Conservation (phyloP, 2,329 filamentous ascomycete genomes). For the Penicillium sclerotiorum region DNA sequence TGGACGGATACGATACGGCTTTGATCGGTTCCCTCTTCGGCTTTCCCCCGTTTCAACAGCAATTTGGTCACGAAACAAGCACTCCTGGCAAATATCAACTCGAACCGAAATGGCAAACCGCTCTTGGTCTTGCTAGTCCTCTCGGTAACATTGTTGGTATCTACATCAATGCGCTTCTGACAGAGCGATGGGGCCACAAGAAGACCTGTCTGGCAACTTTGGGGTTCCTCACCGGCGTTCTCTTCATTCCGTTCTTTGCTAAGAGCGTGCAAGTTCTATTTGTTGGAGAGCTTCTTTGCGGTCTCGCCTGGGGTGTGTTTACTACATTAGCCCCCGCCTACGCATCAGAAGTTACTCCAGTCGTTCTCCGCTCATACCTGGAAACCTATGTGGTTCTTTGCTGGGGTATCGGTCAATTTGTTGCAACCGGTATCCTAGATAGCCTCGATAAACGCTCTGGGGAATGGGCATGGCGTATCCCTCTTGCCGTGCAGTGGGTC, state of each 20-base stretch:
- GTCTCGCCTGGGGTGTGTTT: slow-evolving; percentile 25
- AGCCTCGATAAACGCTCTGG: slow-evolving; percentile 15
- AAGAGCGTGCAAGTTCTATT: slow-evolving; percentile 27
- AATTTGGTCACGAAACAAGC: slow-evolving; percentile 2
- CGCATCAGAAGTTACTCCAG: slow-evolving; percentile 66
- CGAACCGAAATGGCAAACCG: slow-evolving; percentile 11
- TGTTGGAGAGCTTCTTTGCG: slow-evolving; percentile 29
- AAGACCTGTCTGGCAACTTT: slow-evolving; percentile 5
- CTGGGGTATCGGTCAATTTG: slow-evolving; percentile 61
- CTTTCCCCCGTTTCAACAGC: slow-evolving; percentile 4
- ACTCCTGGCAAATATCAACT: slow-evolving; percentile 3
- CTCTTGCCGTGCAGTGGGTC: slow-evolving; percentile 31
- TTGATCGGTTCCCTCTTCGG: slow-evolving; percentile 7
- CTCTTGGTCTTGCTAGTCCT: slow-evolving; percentile 3
- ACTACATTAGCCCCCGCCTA: slow-evolving; percentile 58
- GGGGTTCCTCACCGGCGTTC: slow-evolving; percentile 15
- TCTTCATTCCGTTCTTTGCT: slow-evolving; percentile 34
- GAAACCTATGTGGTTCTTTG: slow-evolving; percentile 65
- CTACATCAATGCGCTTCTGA: slow-evolving; percentile 8
- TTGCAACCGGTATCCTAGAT: slow-evolving; percentile 39
- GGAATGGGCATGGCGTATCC: slow-evolving; percentile 16
- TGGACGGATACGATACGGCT: slow-evolving; percentile 13
- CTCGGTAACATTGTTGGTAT: slow-evolving; percentile 11
- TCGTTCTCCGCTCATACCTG: slow-evolving; percentile 59
- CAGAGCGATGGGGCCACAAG: slow-evolving; percentile 10